A percentile compares a stretch with the other conserved stretches of the same genome.
phyloP scores from a whole-genome alignment of 345 rosid species.

The Viola odorata region DNA sequence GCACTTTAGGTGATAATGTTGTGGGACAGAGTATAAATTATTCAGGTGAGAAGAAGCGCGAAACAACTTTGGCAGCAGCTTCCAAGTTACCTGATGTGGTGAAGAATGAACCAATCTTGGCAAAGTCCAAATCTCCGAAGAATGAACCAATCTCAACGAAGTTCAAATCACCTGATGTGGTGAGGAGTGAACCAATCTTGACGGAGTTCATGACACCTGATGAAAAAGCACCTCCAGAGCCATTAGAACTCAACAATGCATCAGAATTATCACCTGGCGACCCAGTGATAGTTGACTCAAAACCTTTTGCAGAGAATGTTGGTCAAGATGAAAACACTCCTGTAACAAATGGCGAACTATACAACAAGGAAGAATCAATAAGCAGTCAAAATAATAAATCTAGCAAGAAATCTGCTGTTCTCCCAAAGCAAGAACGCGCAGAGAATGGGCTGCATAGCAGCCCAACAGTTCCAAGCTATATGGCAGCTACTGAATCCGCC shows the following conservation, averaged over 20 bases:
- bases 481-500: conserved; percentile 89
- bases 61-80: conserved; percentile 13
- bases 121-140: conserved; percentile 18
- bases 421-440: conserved; percentile 47
- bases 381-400: conserved; percentile 48
- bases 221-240: conserved; percentile 31
- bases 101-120: conserved; percentile 23
- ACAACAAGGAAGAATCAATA: conserved; percentile 37
- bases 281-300: conserved; percentile 31
- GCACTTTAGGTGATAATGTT: conserved; percentile 26
- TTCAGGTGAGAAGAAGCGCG: conserved; percentile 32
- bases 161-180: conserved; percentile 17
- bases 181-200: conserved; percentile 24
- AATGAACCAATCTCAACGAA: conserved; percentile 20
- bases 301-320: conserved; percentile 29
- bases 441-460: conserved; percentile 63
- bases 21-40: conserved; percentile 24
- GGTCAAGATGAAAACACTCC: conserved; percentile 38
- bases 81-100: conserved; percentile 19
- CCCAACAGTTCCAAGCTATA: conserved; percentile 74
- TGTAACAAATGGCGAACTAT: conserved; percentile 35
- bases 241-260: conserved; percentile 33
- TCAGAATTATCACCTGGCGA: conserved; percentile 29
- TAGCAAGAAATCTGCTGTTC: conserved; percentile 40
- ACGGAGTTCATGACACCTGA: conserved; percentile 19